phyloP scores from a whole-genome alignment of 345 rosid genomes.

The Lagerstroemia speciosa region DNA sequence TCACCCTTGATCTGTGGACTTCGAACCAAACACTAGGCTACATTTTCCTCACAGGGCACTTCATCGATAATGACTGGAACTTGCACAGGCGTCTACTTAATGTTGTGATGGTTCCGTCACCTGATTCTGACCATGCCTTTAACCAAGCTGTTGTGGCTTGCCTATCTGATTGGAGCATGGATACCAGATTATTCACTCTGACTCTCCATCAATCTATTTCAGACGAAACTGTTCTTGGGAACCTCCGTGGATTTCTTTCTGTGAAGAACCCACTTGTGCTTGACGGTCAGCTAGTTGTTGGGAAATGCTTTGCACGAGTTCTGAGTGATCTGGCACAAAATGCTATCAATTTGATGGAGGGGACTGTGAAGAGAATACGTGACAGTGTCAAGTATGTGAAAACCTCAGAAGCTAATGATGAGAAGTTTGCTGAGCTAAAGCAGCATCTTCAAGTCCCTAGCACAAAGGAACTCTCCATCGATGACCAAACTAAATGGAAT shows the following conservation, averaged over 20 bases:
- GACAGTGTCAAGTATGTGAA: constrained; percentile 82
- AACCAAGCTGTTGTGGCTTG: constrained; percentile 65
- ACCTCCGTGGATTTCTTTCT: constrained; percentile 51
- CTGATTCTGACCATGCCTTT: constrained; percentile 63
- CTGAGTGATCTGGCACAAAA: constrained; percentile 61
- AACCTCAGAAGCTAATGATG: constrained; percentile 57
- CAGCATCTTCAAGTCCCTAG: constrained; percentile 60
- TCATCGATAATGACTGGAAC: constrained; percentile 72
- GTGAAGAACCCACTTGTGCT: constrained; percentile 53
- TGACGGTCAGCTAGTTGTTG: constrained; percentile 54
- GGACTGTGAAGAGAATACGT: constrained; percentile 50
- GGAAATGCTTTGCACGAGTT: constrained; percentile 65
- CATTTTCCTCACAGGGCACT: constrained; percentile 66
- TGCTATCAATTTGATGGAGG: constrained; percentile 35
- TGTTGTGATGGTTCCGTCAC: constrained; percentile 61
- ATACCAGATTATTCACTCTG: constrained; percentile 52
- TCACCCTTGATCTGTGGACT: constrained; percentile 58
- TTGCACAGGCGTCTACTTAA: constrained; percentile 57
- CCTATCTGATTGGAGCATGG: constrained; percentile 75
- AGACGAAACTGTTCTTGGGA: constrained; percentile 32
- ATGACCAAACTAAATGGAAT: constrained; percentile 75
- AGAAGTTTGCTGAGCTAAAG: constrained; percentile 66
- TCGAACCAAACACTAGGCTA: constrained; percentile 60
- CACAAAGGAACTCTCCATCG: constrained; percentile 54
- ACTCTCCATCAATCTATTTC: constrained; percentile 47